Evolutionary conservation across 2,329 filamentous ascomycete species (phyloP).

Genomic region (Alternaria gansuensis): DNA sequence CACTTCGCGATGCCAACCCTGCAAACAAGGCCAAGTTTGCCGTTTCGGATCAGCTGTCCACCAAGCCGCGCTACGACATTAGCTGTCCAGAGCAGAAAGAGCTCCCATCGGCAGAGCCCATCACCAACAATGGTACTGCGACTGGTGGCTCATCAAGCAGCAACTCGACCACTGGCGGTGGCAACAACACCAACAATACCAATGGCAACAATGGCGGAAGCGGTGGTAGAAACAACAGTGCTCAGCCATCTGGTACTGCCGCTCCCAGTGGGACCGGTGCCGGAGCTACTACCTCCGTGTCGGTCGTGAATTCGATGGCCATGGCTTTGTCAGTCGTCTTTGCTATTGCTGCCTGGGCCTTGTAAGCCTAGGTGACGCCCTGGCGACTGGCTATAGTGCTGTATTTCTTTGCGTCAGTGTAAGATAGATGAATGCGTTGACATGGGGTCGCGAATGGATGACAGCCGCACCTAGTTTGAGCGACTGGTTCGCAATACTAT

Average conservation of each 20-base stretch:
- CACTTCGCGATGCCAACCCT: constrained; percentile 57
- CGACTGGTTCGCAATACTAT: constrained; percentile 12
- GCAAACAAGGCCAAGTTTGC: constrained; percentile 67
- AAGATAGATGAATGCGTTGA: constrained; percentile 11
- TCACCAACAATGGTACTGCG: constrained; percentile 29
- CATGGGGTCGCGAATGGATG: background rate
- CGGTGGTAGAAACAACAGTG: background rate
- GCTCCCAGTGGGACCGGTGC: constrained; percentile 18
- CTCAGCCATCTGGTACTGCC: constrained; percentile 3
- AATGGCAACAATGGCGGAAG: constrained; percentile 2
- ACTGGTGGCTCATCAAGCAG: constrained; percentile 23
- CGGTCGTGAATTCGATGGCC: constrained; percentile 35
- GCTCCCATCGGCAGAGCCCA: constrained; percentile 26
- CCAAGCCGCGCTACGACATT: constrained; percentile 63
- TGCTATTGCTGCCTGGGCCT: constrained; percentile 35
- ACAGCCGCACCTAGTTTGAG: constrained; percentile 9
- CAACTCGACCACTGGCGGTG: constrained; percentile 18
- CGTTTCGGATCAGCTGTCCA: constrained; percentile 64
- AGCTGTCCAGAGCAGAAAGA: constrained; percentile 55
- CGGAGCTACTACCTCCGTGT: constrained; percentile 27
- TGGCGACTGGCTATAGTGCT: background rate
- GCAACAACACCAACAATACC: constrained; percentile 11
- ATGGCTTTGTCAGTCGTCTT: constrained; percentile 41
- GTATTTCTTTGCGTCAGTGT: constrained; percentile 11
- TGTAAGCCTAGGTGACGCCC: constrained; percentile 23